These are phyloP conservation scores for Lyophyllum atratum DNA, from an alignment of 768 basidiomycete species.

Conservation along the genomic window DNA sequence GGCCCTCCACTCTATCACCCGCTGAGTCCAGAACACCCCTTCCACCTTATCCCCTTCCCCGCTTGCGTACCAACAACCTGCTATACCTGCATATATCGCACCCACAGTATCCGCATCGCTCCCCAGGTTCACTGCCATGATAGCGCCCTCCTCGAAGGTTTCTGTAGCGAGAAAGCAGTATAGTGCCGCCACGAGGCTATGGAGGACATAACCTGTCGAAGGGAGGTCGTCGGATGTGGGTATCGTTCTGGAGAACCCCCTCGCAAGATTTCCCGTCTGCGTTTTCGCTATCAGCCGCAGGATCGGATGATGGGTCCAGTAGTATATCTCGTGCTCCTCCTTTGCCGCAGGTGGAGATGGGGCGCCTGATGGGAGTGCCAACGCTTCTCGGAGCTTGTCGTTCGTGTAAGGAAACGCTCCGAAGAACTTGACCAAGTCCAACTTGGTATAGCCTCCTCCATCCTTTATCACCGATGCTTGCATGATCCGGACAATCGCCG, in stretches of 20 bases:
- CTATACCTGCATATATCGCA: conserved; percentile 47
- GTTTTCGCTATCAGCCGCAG: conserved; percentile 35
- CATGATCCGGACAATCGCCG: conserved; percentile 35
- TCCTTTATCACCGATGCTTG: conserved; percentile 21
- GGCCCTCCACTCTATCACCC: conserved; percentile 36
- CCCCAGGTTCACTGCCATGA: conserved; percentile 46
- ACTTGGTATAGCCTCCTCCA: conserved; percentile 32
- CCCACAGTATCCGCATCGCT: conserved; percentile 48
- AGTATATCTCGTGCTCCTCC: conserved; percentile 33
- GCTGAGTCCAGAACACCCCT: conserved; percentile 37
- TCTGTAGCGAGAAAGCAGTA: conserved; percentile 47
- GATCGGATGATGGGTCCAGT: conserved; percentile 37
- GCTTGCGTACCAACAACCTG: conserved; percentile 43
- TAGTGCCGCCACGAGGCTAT: conserved; percentile 42
- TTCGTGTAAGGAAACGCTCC: conserved; percentile 37
- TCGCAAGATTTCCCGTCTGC: conserved; percentile 9
- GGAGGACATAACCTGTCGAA: conserved; percentile 41
- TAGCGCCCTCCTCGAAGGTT: conserved; percentile 45
- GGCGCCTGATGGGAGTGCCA: conserved; percentile 29
- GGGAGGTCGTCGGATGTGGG: conserved; percentile 32
- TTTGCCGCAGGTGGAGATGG: conserved; percentile 17
- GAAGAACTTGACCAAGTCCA: conserved; percentile 39
- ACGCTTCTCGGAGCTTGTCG: conserved; percentile 29
- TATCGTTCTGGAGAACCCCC: conserved; percentile 26
- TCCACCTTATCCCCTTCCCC: conserved; percentile 21